Conservation (phyloP, 1,284 basidiomycete species). For the Marasmius fiardii region DNA sequence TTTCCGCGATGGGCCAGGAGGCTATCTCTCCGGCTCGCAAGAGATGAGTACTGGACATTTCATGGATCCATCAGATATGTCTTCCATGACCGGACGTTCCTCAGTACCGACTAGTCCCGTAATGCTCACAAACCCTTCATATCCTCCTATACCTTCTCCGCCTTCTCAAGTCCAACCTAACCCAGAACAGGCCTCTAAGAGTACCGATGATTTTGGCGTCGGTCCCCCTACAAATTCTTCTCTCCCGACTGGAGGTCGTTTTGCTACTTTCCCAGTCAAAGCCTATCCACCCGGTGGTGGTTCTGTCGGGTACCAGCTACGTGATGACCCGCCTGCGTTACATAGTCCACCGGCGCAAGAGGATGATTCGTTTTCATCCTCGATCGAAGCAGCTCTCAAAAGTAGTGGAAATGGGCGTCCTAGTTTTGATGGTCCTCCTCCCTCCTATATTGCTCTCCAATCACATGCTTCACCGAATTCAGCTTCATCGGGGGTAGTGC, state of each 20-base stretch:
- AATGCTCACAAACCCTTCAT: constrained; percentile 11
- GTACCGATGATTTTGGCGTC: constrained; percentile 40
- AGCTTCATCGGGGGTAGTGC: constrained; percentile 13
- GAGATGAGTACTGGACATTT: constrained; percentile 23
- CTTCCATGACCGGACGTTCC: neutral
- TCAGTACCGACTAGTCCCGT: constrained; percentile 12
- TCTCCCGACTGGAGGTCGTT: constrained; percentile 35
- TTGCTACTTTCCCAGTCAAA: constrained; percentile 57
- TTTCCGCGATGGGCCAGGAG: no score
- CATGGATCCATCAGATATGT: constrained; percentile 19
- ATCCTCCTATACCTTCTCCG: constrained; percentile 7
- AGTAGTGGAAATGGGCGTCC: constrained; percentile 17
- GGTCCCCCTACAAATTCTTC: constrained; percentile 17
- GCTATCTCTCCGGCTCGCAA: constrained; percentile 18
- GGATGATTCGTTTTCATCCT: constrained; percentile 48
- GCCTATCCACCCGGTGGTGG: neutral
- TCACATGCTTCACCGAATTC: constrained; percentile 3
- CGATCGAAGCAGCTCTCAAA: constrained; percentile 47
- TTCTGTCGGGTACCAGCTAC: constrained; percentile 10
- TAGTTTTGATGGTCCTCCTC: constrained; percentile 13
- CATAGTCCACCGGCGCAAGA: constrained; percentile 22
- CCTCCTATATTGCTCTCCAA: constrained; percentile 11
- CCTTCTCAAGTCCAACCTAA: constrained; percentile 2
- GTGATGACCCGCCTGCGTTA: constrained; percentile 11
- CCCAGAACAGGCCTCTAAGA: constrained; percentile 9